Percentiles rank a stretch among this genome's conserved stretches.
These are phyloP conservation scores for Aaosphaeria arxii DNA, from an alignment of 2,329 filamentous ascomycete genomes.

Conservation along the genomic window DNA sequence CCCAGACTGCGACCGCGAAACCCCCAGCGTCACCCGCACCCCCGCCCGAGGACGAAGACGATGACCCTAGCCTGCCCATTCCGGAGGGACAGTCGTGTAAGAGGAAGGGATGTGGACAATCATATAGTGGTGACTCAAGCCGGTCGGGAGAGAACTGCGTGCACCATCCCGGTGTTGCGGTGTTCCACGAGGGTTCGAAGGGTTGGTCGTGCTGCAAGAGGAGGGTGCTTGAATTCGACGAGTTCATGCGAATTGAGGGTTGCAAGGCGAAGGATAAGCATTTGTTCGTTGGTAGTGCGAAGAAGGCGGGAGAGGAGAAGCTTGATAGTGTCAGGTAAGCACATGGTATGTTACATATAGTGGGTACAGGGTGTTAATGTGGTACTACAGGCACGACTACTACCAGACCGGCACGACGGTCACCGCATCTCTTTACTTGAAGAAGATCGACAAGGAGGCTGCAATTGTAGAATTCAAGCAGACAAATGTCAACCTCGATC, in stretches of 20 bases:
- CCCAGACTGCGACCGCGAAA: conserved; percentile 17
- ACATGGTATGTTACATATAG: not conserved
- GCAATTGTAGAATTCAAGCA: conserved; percentile 69
- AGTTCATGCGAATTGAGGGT: conserved; percentile 94
- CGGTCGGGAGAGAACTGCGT: conserved; percentile 71
- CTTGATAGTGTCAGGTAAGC: conserved; percentile 71
- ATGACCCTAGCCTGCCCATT: conserved; percentile 73
- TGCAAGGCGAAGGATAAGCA: conserved; percentile 81
- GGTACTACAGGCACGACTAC: conserved; percentile 68
- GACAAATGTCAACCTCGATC: conserved; percentile 67
- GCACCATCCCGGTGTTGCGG: conserved; percentile 83
- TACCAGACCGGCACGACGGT: conserved; percentile 87
- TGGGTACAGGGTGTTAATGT: not conserved
- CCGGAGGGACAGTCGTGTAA: conserved; percentile 74
- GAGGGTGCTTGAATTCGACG: conserved; percentile 91
- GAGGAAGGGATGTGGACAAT: conserved; percentile 68
- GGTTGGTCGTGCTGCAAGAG: conserved; percentile 97
- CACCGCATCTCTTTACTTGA: conserved; percentile 90
- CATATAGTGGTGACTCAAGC: conserved; percentile 53
- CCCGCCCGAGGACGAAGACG: conserved; percentile 62
- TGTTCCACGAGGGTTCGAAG: conserved; percentile 98
- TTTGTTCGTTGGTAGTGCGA: conserved; percentile 78
- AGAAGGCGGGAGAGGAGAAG: conserved; percentile 67
- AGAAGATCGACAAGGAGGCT: conserved; percentile 86
- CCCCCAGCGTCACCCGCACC: conserved; percentile 21